A percentile compares a stretch with the other conserved stretches of the same genome.
These are phyloP conservation scores for Heliosperma pusillum DNA, from an alignment of 148 eudicot genomes.

Conservation along the genomic window DNA sequence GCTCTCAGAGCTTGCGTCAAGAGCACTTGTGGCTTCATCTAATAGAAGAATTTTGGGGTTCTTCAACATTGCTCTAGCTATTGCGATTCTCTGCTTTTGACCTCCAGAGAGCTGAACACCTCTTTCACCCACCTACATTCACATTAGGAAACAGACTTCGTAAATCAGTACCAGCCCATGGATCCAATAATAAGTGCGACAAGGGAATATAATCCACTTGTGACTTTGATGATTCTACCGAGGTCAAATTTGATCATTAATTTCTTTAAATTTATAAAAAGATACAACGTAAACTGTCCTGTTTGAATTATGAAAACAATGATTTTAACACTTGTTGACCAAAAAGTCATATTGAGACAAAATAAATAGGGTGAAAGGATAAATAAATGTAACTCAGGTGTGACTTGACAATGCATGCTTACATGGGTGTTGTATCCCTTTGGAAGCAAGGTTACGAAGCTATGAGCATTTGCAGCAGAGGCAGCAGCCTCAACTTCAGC, in stretches of 20 bases:
- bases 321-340: neutral
- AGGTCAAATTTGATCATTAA: neutral
- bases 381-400: neutral
- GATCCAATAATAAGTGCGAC: neutral
- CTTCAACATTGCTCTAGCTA: slow-evolving; percentile 98
- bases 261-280: no score
- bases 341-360: neutral
- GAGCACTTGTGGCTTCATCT: slow-evolving; percentile 98
- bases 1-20: slow-evolving; percentile 93
- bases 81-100: slow-evolving; percentile 94
- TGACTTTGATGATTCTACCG: neutral
- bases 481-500: slow-evolving; percentile 92
- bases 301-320: neutral
- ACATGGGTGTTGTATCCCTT: slow-evolving; percentile 98
- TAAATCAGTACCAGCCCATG: neutral
- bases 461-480: slow-evolving; percentile 93
- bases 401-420: slow-evolving; percentile 9
- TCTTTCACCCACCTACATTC: slow-evolving; percentile 80
- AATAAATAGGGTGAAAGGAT: neutral
- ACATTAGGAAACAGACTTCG: neutral
- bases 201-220: neutral
- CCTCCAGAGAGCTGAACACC: slow-evolving; percentile 99
- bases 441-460: slow-evolving; percentile 90
- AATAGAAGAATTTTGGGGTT: slow-evolving; percentile 93
- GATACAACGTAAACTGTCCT: no score